Base-by-base conservation (phyloP, 345 rosid genomes). In the Arabidopsis suecica region DNA sequence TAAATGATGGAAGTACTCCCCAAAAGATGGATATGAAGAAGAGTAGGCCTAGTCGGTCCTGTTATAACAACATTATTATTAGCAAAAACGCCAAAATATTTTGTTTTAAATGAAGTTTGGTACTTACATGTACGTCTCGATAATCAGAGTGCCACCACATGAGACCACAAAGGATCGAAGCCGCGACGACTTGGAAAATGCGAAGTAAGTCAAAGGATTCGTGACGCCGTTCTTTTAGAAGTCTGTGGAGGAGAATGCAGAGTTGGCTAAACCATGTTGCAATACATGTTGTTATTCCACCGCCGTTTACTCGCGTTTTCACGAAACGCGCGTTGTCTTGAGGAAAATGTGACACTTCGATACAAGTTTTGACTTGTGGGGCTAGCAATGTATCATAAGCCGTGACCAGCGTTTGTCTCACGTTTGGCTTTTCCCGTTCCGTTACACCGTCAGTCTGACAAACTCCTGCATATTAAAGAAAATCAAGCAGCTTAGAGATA, bases 131-230 rank as follows among this genome's bases (percentile, higher is more conserved):
- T 25, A 95, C 72, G 25, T 88, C 89, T 0, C 48, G 73, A 48
- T 68, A 83, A 82, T 90, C 92, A 0, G 97, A 94, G 63, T 85
- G 98, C 98, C 98, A 94, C 97, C 97, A 94, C 96, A 94, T 91
- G 13, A 86, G 63, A 22, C 95, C 91, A 1, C 83, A 85, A n/a
- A 94, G 65, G 3, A 90, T 11, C 0, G 97, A 91, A 1, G 91
- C 93, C 0, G 88, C 72, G 0, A 90, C 9, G 10, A 91, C 97
- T 83, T 94, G 98, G 85, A 88, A 88, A 60, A 94, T 84, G 34
- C 93, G 80, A 50, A 90, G 92, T 36, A 64, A 45, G 71, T 88
- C 86, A 64, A 91, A 91, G 1, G 98, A 82, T 76, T 94, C 98
- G 25, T 94, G 87, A 55, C 84, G 88, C 4, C 98, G 62, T 73